These are phyloP conservation scores for Arthrobotrys entomopaga DNA, from an alignment of 2,329 filamentous ascomycete genomes.

Conservation along the genomic window DNA sequence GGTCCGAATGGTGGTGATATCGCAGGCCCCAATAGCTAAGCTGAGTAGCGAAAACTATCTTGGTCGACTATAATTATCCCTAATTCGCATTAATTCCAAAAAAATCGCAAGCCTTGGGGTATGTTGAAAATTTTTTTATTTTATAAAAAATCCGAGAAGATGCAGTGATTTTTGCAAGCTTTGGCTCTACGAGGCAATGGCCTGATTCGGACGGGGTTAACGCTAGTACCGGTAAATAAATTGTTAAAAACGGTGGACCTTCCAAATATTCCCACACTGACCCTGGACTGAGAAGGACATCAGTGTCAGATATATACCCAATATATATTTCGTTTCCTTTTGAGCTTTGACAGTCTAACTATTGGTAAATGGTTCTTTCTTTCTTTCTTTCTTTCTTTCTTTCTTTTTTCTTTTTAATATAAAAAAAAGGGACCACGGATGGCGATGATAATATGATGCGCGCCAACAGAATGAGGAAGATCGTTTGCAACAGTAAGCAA, in stretches of 20 bases:
- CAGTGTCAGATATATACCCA: conserved; percentile 16
- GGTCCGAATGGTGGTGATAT: neutral
- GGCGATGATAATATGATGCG: conserved; percentile 7
- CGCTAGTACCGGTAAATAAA: conserved; percentile 50
- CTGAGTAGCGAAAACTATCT: conserved; percentile 22
- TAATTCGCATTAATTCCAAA: conserved; percentile 12
- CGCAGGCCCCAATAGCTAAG: conserved; percentile 18
- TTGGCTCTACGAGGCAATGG: neutral
- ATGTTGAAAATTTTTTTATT: neutral
- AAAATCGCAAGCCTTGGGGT: conserved; percentile 16
- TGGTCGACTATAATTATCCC: conserved; percentile 1
- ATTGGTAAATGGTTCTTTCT: too few species aligned
- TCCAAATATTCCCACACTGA: conserved; percentile 42
- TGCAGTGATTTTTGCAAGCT: too few species aligned
- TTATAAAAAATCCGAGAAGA: conserved; percentile 28
- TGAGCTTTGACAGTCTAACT: too few species aligned
- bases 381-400: too few species aligned
- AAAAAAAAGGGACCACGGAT: conserved; percentile 9
- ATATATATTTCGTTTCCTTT: conserved; percentile 30
- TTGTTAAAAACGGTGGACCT: conserved; percentile 6
- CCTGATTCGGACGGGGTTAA: conserved; percentile 8
- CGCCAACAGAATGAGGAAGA: conserved; percentile 14
- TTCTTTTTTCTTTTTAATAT: conserved; percentile 26
- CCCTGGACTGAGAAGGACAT: conserved; percentile 30
- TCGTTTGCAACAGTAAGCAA: conserved; percentile 28